Evolutionary conservation across 768 basidiomycete species (phyloP).

Genomic region (Russula foetens): DNA sequence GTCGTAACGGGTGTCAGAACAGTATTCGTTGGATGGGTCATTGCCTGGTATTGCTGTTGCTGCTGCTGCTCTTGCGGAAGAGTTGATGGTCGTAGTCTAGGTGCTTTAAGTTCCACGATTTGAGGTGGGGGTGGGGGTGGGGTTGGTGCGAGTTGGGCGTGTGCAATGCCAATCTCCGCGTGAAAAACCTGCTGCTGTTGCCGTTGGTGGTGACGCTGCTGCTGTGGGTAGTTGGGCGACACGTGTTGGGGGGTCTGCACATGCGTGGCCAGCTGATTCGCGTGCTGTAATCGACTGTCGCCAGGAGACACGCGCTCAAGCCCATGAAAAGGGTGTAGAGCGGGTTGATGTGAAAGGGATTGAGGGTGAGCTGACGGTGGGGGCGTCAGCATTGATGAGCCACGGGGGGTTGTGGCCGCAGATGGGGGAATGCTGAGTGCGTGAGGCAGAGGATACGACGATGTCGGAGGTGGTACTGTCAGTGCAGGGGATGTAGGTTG

Average conservation of each 20-base stretch:
- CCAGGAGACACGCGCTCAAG: background rate
- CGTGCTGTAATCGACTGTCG: background rate
- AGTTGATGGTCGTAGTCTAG: background rate
- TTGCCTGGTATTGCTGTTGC: background rate
- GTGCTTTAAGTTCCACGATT: background rate
- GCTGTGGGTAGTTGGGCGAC: background rate
- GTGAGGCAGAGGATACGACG: background rate
- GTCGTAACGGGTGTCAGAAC: background rate
- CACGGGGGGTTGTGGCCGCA: background rate
- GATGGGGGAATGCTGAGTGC: background rate
- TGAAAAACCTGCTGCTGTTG: background rate
- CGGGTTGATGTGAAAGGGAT: background rate
- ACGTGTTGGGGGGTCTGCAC: background rate
- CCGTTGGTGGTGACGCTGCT: background rate
- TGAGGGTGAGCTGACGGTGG: background rate
- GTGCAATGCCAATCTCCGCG: background rate
- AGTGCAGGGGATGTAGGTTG: background rate
- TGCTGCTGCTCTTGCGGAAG: background rate
- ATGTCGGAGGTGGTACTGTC: background rate
- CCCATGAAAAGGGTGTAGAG: background rate
- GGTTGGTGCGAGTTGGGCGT: conserved; percentile 4
- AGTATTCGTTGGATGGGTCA: conserved; percentile 2
- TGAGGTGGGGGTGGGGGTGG: background rate
- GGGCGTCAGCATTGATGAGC: background rate
- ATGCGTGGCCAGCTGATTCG: background rate